phyloP scores from a whole-genome alignment of 208 protist species.

The Trypanosoma melophagium region DNA sequence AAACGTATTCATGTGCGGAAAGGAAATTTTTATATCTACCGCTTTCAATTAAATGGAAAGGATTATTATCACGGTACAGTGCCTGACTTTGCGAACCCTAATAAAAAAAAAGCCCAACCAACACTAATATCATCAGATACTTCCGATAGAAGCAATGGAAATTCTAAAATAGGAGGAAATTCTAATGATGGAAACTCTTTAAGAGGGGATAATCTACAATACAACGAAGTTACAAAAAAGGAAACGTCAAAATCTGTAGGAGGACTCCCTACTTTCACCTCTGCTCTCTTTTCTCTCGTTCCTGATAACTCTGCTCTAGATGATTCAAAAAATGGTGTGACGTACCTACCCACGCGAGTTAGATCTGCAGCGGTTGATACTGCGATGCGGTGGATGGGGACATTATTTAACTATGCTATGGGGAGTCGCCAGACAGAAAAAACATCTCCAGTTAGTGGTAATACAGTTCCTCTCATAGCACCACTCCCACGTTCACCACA shows the following conservation, averaged over 20 bases:
- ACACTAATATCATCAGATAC: slow-evolving; percentile 2
- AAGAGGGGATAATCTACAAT: neutral
- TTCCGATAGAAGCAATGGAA: neutral
- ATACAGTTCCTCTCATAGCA: neutral
- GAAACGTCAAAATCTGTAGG: neutral
- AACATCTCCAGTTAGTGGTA: neutral
- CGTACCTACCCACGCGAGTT: slow-evolving; percentile 51
- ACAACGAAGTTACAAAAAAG: neutral
- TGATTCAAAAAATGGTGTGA: neutral
- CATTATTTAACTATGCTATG: slow-evolving; percentile 56
- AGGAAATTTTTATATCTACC: slow-evolving; percentile 79
- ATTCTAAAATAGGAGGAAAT: neutral
- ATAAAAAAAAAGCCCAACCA: slow-evolving; percentile 50
- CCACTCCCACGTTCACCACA: neutral
- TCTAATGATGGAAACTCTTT: neutral
- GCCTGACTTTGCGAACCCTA: slow-evolving; percentile 84
- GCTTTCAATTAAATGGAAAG: slow-evolving; percentile 68
- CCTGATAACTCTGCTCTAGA: neutral
- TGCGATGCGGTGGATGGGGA: slow-evolving; percentile 43
- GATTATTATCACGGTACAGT: slow-evolving; percentile 81
- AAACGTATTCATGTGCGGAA: slow-evolving; percentile 58
- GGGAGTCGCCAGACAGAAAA: neutral
- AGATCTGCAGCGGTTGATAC: slow-evolving; percentile 43
- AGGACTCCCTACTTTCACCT: slow-evolving; percentile 30
- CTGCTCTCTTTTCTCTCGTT: slow-evolving; percentile 40